Base-by-base conservation (phyloP, 73 alveolate species). In the Uronychia setigera region DNA sequence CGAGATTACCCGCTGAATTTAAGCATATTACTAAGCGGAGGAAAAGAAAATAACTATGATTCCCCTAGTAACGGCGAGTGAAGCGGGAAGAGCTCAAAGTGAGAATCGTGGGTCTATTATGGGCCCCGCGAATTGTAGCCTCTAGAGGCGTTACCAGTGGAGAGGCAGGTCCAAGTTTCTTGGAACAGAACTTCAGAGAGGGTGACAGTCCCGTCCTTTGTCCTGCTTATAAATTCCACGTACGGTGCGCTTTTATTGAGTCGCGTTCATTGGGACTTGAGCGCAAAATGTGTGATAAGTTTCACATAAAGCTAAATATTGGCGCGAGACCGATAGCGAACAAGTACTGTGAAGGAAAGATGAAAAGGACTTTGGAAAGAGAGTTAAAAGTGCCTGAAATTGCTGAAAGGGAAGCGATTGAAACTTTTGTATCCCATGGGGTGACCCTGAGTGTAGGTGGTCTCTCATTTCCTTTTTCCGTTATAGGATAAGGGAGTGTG, bases 291-390 rank as follows among this genome's bases (percentile, higher is more conserved):
- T 98, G 99, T 89, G 99, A 93, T 96, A 96, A 89, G 94, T 91
- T 92, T 92, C 98, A 92, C 92, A 97, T 96, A 94, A 96, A 93
- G 98, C 99, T 94, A 92, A 94, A 94, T 92, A 96, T 86, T 58
- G 92, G 92, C 92, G 97, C 95, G 99, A 94, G 96, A 95, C 98
- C 98, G 98, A 95, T 95, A 95, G 97, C 99, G 97, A 83, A 96
- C 99, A 96, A 96, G 98, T 94, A 94, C 97, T 94, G 98, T 96
- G 98, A 96, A 92, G 97, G 99, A 96, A 96, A 96, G 99, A 96
- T 96, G 99, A 94, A 96, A 96, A 96, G 97, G 92, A 96, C 95
- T 91, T 94, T 92, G 97, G 88, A 92, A 94, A 94, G 98, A 94
- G 99, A 94, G 97, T 94, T 92, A 96, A 93, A 93, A 89, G 82